Percentiles rank a stretch among this genome's conserved stretches.
Evolutionary conservation across 768 basidiomycete species (phyloP).

Genomic region (Pleurotus giganteus): DNA sequence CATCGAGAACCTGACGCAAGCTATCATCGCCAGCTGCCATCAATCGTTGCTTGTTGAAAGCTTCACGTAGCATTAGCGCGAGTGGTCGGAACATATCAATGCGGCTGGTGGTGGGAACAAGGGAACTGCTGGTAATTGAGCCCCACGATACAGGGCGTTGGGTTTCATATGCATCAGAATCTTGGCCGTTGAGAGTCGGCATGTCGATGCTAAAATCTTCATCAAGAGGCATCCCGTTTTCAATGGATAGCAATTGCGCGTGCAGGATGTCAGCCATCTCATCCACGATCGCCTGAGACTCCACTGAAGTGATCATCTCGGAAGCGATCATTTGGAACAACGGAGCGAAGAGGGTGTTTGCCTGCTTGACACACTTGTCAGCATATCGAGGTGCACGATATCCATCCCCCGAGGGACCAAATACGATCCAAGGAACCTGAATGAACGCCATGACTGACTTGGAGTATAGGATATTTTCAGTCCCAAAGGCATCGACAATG

Average conservation of each 20-base stretch:
- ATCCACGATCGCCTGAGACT: not conserved
- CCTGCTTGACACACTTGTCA: not conserved
- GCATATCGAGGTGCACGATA: not conserved
- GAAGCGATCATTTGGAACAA: not conserved
- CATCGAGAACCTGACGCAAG: not conserved
- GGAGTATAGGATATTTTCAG: not conserved
- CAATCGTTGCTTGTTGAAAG: not conserved
- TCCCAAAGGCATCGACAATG: not conserved
- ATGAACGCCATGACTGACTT: not conserved
- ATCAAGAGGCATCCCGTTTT: not conserved
- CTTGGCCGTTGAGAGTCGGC: not conserved
- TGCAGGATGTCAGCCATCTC: not conserved
- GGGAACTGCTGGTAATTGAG: not conserved
- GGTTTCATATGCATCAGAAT: not conserved
- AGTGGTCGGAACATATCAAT: not conserved
- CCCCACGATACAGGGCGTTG: not conserved
- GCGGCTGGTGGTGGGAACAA: not conserved
- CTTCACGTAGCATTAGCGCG: not conserved
- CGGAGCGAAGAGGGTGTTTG: not conserved
- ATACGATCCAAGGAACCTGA: not conserved
- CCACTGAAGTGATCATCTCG: not conserved
- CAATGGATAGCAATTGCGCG: not conserved
- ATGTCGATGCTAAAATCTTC: not conserved
- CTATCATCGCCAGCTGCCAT: not conserved
- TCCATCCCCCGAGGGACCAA: not conserved